These are phyloP conservation scores for Leptodontidium sp. DNA, from an alignment of 2,329 filamentous ascomycete genomes.

Conservation along the genomic window DNA sequence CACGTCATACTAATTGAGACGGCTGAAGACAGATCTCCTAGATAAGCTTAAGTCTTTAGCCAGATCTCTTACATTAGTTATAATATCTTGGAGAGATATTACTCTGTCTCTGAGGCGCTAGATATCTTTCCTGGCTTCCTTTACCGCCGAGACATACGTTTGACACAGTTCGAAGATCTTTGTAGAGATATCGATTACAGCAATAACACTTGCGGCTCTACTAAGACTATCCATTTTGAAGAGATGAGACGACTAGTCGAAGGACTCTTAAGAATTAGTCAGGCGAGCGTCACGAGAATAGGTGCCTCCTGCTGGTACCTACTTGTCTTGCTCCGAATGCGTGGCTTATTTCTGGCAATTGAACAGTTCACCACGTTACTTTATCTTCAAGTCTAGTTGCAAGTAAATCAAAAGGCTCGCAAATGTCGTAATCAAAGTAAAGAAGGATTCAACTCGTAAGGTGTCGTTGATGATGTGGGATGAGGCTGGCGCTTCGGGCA, in stretches of 20 bases:
- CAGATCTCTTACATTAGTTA: constrained; percentile 5
- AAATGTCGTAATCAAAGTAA: constrained; percentile 1
- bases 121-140: constrained; percentile 27
- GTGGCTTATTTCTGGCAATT: background rate
- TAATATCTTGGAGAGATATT: constrained; percentile 13
- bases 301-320: background rate
- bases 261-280: constrained; percentile 8
- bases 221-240: constrained; percentile 14
- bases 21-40: constrained; percentile 19
- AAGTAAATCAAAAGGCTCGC: constrained; percentile 6
- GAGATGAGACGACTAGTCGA: background rate
- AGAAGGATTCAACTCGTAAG: too few species aligned
- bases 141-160: constrained; percentile 7
- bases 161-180: too few species aligned
- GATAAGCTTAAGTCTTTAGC: constrained; percentile 14
- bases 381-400: constrained; percentile 2
- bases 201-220: too few species aligned
- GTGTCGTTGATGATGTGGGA: too few species aligned
- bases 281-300: background rate
- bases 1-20: constrained; percentile 17
- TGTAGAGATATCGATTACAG: too few species aligned
- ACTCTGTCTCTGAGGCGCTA: constrained; percentile 19
- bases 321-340: background rate
- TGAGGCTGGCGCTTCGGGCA: too few species aligned
- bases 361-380: background rate